phyloP scores from a whole-genome alignment of 257 asterid genomes.

The Jacaranda copaia region DNA sequence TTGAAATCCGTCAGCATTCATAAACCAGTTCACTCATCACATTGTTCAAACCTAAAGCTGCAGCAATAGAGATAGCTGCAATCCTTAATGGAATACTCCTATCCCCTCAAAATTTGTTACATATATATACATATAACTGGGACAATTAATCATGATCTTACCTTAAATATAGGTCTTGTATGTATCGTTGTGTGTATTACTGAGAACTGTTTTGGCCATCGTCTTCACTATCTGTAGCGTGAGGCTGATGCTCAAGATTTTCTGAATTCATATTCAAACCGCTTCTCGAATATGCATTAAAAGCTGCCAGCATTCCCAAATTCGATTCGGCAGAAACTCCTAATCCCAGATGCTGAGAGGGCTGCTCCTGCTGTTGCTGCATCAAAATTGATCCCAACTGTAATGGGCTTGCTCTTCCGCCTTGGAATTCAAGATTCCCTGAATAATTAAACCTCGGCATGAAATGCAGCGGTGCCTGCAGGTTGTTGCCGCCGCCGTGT shows the following conservation, averaged over 20 bases:
- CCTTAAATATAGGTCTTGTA: neutral
- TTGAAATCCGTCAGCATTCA: conserved; percentile 20
- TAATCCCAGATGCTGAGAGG: conserved; percentile 63
- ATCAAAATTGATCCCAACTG: conserved; percentile 59
- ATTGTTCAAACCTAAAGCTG: conserved; percentile 34
- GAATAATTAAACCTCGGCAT: conserved; percentile 64
- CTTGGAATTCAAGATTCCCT: conserved; percentile 57
- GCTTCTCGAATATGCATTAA: conserved; percentile 60
- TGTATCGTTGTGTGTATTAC: conserved; percentile 26
- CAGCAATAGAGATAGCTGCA: neutral
- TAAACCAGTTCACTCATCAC: conserved; percentile 19
- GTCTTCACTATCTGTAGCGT: conserved; percentile 49
- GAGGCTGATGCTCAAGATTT: conserved; percentile 42
- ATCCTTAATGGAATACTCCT: no score
- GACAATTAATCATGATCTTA: neutral
- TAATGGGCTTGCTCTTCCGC: conserved; percentile 46
- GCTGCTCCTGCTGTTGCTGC: conserved; percentile 50
- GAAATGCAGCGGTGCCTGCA: conserved; percentile 60
- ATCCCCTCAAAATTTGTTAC: no score
- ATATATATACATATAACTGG: neutral
- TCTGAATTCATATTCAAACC: conserved; percentile 50
- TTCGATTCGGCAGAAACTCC: conserved; percentile 64
- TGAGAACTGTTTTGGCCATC: conserved; percentile 57
- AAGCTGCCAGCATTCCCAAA: conserved; percentile 72
- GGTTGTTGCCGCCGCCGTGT: conserved; percentile 40